Base-by-base conservation (phyloP, 2,329 filamentous ascomycete genomes). In the Cladobotryum protrusum region DNA sequence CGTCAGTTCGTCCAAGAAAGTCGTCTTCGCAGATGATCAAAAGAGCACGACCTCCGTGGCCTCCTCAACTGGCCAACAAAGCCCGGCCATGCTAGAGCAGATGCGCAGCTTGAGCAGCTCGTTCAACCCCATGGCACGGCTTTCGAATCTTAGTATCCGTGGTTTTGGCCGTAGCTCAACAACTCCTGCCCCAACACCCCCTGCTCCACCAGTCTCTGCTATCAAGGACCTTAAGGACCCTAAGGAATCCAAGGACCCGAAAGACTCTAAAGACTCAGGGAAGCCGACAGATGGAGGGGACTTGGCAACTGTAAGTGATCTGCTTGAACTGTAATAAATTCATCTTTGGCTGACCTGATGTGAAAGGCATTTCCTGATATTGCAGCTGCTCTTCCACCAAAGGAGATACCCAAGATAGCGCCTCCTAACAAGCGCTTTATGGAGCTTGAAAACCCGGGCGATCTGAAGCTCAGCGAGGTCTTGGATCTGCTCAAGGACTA, bases 21-120 rank as follows among this genome's bases (percentile, higher is more conserved):
- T 79, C 7, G 65, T 73, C 2, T 81, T 82, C 54, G 67, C 67
- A 5, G 74, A 73, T 36, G 65, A 78, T 42, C 7, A 54, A 20
- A 65, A 63, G 41, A 15, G 35, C 12, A 45, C 45, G 11, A 24
- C 54, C 1, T 17, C 56, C 8, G 43, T 56, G 3, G 43, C 58
- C 17, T 49, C 55, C 2, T 24, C 60, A 17, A 32, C 48, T 24
- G 29, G 47, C 1, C 54, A 53, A 7, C 62, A 63, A 49, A 65
- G 63, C 45, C 83, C 85, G 3, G 83, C 86, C 29, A 68, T 83
- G 12, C 79, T 95, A 2, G 89, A 95, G 55, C 89, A 88, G 12
- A 85, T 95, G 73, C 83, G 87, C 48, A 92, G 80, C 63, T 77
- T 95, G 53, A 85, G 89, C 35, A 93, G 79, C 64, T 85, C 85